These are phyloP conservation scores for Leccinum subgranulosum DNA, from an alignment of 768 basidiomycete genomes.

Conservation along the genomic window DNA sequence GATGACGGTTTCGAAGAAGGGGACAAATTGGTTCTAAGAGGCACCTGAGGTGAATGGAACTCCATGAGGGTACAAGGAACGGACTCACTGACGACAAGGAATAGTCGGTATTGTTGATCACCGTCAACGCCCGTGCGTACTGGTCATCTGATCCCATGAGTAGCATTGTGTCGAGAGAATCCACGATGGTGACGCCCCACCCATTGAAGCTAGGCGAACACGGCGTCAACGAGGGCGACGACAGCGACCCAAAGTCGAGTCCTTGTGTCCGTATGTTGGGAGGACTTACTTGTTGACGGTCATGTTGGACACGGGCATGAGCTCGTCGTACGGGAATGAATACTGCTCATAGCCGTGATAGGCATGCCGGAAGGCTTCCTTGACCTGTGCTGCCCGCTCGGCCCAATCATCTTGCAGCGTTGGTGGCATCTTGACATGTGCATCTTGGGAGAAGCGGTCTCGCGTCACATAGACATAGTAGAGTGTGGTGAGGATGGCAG, in stretches of 20 bases:
- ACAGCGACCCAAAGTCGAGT: not conserved
- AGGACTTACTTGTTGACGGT: conserved; percentile 48
- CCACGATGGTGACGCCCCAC: conserved; percentile 75
- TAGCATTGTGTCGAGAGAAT: conserved; percentile 82
- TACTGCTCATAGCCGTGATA: conserved; percentile 63
- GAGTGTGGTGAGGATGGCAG: conserved; percentile 9
- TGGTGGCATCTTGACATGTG: conserved; percentile 1
- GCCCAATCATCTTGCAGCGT: conserved; percentile 41
- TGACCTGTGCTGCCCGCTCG: conserved; percentile 53
- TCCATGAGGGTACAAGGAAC: not conserved
- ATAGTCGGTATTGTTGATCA: conserved; percentile 49
- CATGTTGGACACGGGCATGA: conserved; percentile 48
- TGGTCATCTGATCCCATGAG: conserved; percentile 76
- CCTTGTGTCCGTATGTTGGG: no score
- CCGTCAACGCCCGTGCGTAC: conserved; percentile 57
- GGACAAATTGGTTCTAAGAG: conserved; percentile 33
- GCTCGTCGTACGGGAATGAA: conserved; percentile 63
- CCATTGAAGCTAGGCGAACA: conserved; percentile 59
- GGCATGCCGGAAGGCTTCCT: conserved; percentile 60
- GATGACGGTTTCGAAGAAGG: conserved; percentile 84
- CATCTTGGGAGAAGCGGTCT: not conserved
- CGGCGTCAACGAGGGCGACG: conserved; percentile 1
- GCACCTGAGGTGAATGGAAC: not conserved
- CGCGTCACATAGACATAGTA: conserved; percentile 15
- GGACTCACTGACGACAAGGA: conserved; percentile 38